A percentile compares a stretch with the other conserved stretches of the same genome.
Evolutionary conservation across 2,329 filamentous ascomycete species (phyloP).

Genomic region (Aspergillus sp.): DNA sequence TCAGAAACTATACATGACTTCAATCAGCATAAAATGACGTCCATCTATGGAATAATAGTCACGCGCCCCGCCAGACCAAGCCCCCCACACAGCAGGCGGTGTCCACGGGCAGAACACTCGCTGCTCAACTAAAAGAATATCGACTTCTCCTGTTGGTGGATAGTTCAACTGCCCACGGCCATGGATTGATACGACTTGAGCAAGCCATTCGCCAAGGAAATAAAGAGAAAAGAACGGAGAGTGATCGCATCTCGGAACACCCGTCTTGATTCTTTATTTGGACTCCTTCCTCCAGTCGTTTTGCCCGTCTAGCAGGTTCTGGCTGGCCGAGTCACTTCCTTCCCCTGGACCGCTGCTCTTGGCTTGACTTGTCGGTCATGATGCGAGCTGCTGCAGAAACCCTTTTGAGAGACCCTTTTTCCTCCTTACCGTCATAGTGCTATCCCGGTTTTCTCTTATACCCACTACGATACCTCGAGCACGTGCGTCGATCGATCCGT

Average conservation of each 20-base stretch:
- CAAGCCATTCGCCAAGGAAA: too few species aligned
- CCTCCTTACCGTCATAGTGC: neutral
- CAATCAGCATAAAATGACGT: too few species aligned
- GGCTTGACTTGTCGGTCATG: constrained; percentile 14
- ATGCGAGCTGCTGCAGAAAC: constrained; percentile 21
- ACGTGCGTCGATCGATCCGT: neutral
- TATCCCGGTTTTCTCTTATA: neutral
- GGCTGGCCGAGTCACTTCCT: neutral
- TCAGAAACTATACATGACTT: too few species aligned
- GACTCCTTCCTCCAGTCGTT: too few species aligned
- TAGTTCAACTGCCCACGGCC: neutral
- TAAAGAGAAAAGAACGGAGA: too few species aligned
- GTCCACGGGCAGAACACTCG: neutral
- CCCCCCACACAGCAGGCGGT: neutral
- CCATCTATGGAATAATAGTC: too few species aligned
- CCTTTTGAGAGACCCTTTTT: constrained; percentile 14
- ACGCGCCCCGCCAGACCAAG: too few species aligned
- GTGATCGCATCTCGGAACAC: too few species aligned
- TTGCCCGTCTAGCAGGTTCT: neutral
- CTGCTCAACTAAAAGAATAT: neutral
- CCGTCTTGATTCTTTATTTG: too few species aligned
- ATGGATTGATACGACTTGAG: neutral
- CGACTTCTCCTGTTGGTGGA: neutral
- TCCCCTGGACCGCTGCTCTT: constrained; percentile 1
- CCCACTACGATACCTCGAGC: neutral